Evolutionary conservation across 2,329 filamentous ascomycete species (phyloP), one percentile per base, ranked within the genome.

Genomic region (Penicillium brevicompactum): DNA sequence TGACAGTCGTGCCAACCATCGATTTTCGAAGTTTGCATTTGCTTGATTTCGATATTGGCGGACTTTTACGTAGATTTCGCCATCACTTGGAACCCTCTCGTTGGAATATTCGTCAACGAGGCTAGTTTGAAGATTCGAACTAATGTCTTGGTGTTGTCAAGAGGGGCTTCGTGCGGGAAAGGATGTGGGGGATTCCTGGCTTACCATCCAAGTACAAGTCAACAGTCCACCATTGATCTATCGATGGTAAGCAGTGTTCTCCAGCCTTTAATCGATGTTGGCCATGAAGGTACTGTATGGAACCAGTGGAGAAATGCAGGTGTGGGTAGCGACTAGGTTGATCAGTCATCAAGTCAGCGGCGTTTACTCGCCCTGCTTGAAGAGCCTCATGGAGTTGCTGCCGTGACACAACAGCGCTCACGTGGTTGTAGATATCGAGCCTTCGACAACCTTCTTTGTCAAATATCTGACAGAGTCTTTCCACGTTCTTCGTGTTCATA

Each of bases 141-240:
- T 60, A 31, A 64, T 57, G 43, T 64, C 62, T 64, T n/a, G n/a
- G n/a, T n/a, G n/a, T n/a, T n/a, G n/a, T n/a, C n/a, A n/a, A n/a
- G n/a, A n/a, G n/a, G n/a, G n/a, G n/a, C n/a, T n/a, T n/a, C n/a
- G n/a, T n/a, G n/a, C n/a, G n/a, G n/a, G n/a, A n/a, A n/a, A n/a
- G n/a, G n/a, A n/a, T n/a, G n/a, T n/a, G n/a, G n/a, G n/a, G n/a
- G n/a, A n/a, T n/a, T n/a, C n/a, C n/a, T n/a, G n/a, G 30, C 53
- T 52, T 56, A 70, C 67, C 62, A 55, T 63, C 60, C 11, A 65
- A 52, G 47, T 68, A 72, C 10, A 71, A 46, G 55, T 72, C 63
- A 9, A 72, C 66, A 24, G 58, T 63, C 69, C 65, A 73, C 63
- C 58, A 67, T 41, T 57, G 49, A 44, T 70, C 61, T n/a, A 40